Conservation (phyloP, 148 eudicot species). For the Gaultheria prostrata region DNA sequence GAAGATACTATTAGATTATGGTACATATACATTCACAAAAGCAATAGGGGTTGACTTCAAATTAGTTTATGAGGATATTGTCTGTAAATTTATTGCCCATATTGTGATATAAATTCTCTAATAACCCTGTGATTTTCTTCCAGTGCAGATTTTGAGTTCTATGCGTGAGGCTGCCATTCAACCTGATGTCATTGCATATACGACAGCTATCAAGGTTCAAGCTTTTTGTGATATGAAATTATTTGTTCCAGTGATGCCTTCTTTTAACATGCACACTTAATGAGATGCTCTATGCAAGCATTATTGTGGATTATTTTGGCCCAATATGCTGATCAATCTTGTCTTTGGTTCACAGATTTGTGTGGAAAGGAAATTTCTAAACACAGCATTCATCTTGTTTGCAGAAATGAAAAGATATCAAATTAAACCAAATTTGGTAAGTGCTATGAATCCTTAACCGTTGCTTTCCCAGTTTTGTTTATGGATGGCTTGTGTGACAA, state of each 20-base stretch:
- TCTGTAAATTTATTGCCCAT: neutral
- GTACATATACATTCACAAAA: too few species aligned
- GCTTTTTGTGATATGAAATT: neutral
- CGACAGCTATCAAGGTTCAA: slow-evolving; percentile 82
- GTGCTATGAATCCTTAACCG: slow-evolving; percentile 13
- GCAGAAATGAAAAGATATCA: slow-evolving; percentile 74
- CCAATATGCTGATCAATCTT: slow-evolving; percentile 6
- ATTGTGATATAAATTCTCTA: slow-evolving; percentile 12
- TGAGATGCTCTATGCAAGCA: neutral
- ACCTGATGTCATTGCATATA: slow-evolving; percentile 88
- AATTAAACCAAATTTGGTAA: slow-evolving; percentile 82
- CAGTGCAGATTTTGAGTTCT: slow-evolving; percentile 71
- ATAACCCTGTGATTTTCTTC: slow-evolving; percentile 22
- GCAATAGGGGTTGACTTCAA: neutral
- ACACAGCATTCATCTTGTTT: slow-evolving; percentile 70
- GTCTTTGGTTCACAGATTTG: slow-evolving; percentile 56
- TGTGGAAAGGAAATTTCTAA: slow-evolving; percentile 52
- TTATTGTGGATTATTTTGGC: neutral
- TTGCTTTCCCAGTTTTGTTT: neutral
- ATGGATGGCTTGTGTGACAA: neutral
- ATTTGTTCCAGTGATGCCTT: slow-evolving; percentile 14
- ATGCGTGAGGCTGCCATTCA: slow-evolving; percentile 67
- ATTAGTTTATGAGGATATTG: slow-evolving; percentile 13
- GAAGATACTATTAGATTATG: too few species aligned
- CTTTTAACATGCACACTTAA: neutral